Base-by-base conservation (phyloP, 2,329 filamentous ascomycete species). In the Drechmeria coniospora region DNA sequence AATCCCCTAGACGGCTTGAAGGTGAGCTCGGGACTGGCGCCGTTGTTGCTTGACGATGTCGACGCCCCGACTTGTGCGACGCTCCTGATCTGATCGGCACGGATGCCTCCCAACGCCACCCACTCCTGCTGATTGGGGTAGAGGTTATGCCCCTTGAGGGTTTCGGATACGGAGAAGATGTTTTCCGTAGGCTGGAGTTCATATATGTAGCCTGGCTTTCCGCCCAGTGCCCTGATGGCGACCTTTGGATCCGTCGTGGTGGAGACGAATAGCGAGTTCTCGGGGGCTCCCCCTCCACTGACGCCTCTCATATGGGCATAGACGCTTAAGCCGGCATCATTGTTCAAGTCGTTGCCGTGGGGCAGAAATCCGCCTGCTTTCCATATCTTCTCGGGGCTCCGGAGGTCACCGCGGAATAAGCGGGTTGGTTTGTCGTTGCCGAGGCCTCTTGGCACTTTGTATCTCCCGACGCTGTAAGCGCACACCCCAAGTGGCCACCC, bases 101-200 rank as follows among this genome's bases (percentile, higher is more conserved):
- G 23, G 10, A 25, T 15, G 23, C 23, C 23, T 14, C 11, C 10
- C 16, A 25, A 9, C 14, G 23, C 23, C 16, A 25, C 23, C 23
- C 23, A 25, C 23, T 25, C 23, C 14, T 25, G 14, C 23, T 25
- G 23, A 25, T 10, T n/a, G 11, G 14, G 23, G 16, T 25, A 25
- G 14, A 25, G 14, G 23, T 25, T n/a, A 15, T 25, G 23, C 11
- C 16, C 16, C 14, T 15, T 15, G 23, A 25, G 23, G 4, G 23
- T 25, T 12, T 25, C 23, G 10, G 23, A 25, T 9, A 25, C 23
- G 10, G 23, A 25, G 23, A 25, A 25, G 12, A 25, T 25, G 23
- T 25, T 25, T 25, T 25, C n/a, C 23, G 23, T 25, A 15, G 23
- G 12, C 14, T 25, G 23, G 11, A 25, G 14, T 14, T 25, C 23